Evolutionary conservation across 2,329 filamentous ascomycete genomes (phyloP), one percentile per base, ranked within the genome.

Genomic region (Aureobasidium sp.): DNA sequence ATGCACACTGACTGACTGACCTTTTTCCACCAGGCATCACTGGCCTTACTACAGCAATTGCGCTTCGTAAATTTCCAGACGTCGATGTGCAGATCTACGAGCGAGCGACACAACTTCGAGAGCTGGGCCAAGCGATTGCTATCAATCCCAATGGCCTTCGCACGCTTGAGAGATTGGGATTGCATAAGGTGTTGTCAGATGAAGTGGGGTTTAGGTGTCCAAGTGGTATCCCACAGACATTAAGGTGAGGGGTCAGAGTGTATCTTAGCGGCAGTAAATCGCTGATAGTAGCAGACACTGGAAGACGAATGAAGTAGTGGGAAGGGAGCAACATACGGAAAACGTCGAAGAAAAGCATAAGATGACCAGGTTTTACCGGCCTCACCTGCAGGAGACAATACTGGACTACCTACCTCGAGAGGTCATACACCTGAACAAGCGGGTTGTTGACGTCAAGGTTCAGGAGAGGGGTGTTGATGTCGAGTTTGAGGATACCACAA

Each of bases 111-210:
- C 64, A 71, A 63, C 64, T 77, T 36, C 69, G 68, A 56, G 75
- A 76, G 62, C 72, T 76, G 13, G 74, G 75, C 10, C 74, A 74
- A 5, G 73, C 71, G 34, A 75, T 76, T 24, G 73, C 72, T 6
- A 62, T 77, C 12, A 72, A 73, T 0, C 74, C 75, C 2, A 77
- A 76, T 68, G 74, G 74, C 3, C 67, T 76, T 55, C 67, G 69
- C 55, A 72, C 73, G 12, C 67, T 77, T 17, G 69, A 76, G 56
- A 67, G 66, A 59, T 63, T 76, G 17, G 74, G 73, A 17, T 65
- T 77, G 12, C 43, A 70, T 1, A 69, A 72, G 66, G 71, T 69
- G 8, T 68, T 75, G 24, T 67, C 67, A 27, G 71, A 73, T 36
- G 68, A 71, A 6, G 66, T 75, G 43, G 71, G 67, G 2, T 74